Evolutionary conservation across 1,284 basidiomycete genomes (phyloP).

Genomic region (Fomitopsis schrenkii): DNA sequence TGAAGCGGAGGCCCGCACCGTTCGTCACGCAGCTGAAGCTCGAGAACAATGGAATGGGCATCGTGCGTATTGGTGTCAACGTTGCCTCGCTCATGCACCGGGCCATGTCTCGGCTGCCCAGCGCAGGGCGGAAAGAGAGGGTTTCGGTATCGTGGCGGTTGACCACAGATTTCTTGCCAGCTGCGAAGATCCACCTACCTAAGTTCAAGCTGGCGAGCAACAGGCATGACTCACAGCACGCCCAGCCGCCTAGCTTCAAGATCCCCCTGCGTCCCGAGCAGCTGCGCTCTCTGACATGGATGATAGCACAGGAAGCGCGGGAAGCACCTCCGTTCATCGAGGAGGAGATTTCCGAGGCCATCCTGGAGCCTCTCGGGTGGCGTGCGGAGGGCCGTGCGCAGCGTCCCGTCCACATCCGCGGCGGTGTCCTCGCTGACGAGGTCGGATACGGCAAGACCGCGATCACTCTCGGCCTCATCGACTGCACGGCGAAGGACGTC

Average conservation of each 20-base stretch:
- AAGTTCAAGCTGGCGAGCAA: conserved; percentile 78
- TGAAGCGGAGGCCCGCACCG: conserved; percentile 84
- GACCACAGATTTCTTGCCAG: conserved; percentile 71
- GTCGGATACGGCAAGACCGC: conserved; percentile 98
- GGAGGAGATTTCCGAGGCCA: conserved; percentile 91
- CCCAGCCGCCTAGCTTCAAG: conserved; percentile 79
- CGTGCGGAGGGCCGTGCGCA: conserved; percentile 89
- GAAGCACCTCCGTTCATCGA: conserved; percentile 78
- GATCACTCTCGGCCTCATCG: conserved; percentile 87
- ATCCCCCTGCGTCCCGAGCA: conserved; percentile 79
- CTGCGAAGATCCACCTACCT: conserved; percentile 55
- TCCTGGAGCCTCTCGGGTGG: conserved; percentile 86
- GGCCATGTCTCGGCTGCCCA: conserved; percentile 78
- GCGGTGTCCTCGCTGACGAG: conserved; percentile 93
- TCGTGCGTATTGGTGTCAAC: conserved; percentile 85
- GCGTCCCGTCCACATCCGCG: conserved; percentile 71
- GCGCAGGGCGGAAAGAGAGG: conserved; percentile 43
- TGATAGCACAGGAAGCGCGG: conserved; percentile 76
- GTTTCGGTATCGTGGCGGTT: conserved; percentile 76
- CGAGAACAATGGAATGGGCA: conserved; percentile 59
- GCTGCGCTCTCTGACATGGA: conserved; percentile 89
- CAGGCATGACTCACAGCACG: conserved; percentile 67
- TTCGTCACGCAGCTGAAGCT: conserved; percentile 86
- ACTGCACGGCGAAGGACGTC: conserved; percentile 58
- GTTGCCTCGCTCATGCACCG: conserved; percentile 85